Percentiles rank a stretch among this genome's conserved stretches.
Conservation (phyloP, 805 yeast species). For the Kuraishia borneana region DNA sequence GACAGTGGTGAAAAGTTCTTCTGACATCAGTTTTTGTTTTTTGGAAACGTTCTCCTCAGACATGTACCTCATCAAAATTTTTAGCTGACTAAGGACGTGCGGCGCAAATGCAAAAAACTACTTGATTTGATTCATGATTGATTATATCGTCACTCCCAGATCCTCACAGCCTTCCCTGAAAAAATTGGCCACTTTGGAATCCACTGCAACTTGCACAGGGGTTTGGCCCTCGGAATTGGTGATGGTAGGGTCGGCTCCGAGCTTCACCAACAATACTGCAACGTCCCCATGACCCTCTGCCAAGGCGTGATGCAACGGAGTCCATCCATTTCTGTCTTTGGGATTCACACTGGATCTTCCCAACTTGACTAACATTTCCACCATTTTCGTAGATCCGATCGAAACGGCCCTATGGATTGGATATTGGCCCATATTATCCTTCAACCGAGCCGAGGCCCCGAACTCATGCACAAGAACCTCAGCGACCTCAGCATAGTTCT, state of each 20-base stretch:
- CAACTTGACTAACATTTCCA: slow-evolving; percentile 37
- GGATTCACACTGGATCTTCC: slow-evolving; percentile 48
- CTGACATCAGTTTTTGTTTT: slow-evolving; percentile 15
- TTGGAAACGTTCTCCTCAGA: slow-evolving; percentile 7
- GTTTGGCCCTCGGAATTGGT: slow-evolving; percentile 41
- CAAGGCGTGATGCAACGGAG: slow-evolving; percentile 79
- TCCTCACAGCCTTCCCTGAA: slow-evolving; percentile 17
- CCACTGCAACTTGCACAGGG: slow-evolving; percentile 43
- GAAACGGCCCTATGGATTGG: slow-evolving; percentile 82
- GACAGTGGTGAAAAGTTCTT: slow-evolving; percentile 42
- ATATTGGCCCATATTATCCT: slow-evolving; percentile 54
- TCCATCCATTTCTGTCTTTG: slow-evolving; percentile 67
- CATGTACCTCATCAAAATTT: not conserved
- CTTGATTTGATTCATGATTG: too few species aligned
- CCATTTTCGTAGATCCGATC: slow-evolving; percentile 50
- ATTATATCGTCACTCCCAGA: slow-evolving; percentile 8
- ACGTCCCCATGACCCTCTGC: slow-evolving; percentile 85
- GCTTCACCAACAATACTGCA: slow-evolving; percentile 46
- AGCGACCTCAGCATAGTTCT: slow-evolving; percentile 45
- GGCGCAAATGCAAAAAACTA: too few species aligned
- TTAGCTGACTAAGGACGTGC: not conserved
- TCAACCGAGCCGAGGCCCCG: slow-evolving; percentile 50
- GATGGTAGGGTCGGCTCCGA: slow-evolving; percentile 53
- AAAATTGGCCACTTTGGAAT: slow-evolving; percentile 34
- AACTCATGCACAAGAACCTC: slow-evolving; percentile 37